Base-by-base conservation (phyloP, 306 rosid genomes). In the Mucuna pruriens region DNA sequence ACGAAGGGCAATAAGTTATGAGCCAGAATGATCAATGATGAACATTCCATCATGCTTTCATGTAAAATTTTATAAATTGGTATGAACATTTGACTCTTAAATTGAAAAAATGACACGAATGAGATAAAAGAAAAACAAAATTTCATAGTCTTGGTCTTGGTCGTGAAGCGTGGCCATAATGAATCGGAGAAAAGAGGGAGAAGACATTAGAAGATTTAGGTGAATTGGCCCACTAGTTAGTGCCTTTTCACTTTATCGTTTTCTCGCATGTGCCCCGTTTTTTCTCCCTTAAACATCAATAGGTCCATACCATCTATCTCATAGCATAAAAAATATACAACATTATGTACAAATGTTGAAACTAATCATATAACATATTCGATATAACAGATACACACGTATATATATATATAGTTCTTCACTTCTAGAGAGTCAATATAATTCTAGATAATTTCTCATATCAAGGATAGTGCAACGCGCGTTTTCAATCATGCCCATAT, bases 191-290 rank as follows among this genome's bases (percentile, higher is more conserved):
- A 62, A 72, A 75, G 81, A 82, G 73, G 38, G 55, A 16, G 52
- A 71, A 64, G 60, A 84, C 75, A 83, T 26, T 40, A 62, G 88
- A 86, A 85, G 77, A 83, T 81, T 74, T 88, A 45, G 69, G 68
- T 71, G 52, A 78, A 76, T 79, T 88, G 90, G 90, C 83, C 94
- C 91, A 90, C 91, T 75, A 48, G 78, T 82, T 76, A 61, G 81
- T 89, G 83, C 83, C 80, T 81, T 85, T 76, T 83, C 76, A 44
- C 85, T 85, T 88, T 85, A 67, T 81, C 71, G 31, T 76, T 83
- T 80, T 66, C 85, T 68, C 10, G 52, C 87, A 88, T 86, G 89
- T 76, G 84, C 85, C 73, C 46, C 73, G 15, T 71, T 88, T 82
- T 75, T 80, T 82, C 86, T 79, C 72, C 77, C 69, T 51, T 54